A percentile compares a stretch with the other conserved stretches of the same genome.
These are phyloP conservation scores for Solanum gracilifrons DNA, from an alignment of 257 asterid genomes.

Conservation along the genomic window DNA sequence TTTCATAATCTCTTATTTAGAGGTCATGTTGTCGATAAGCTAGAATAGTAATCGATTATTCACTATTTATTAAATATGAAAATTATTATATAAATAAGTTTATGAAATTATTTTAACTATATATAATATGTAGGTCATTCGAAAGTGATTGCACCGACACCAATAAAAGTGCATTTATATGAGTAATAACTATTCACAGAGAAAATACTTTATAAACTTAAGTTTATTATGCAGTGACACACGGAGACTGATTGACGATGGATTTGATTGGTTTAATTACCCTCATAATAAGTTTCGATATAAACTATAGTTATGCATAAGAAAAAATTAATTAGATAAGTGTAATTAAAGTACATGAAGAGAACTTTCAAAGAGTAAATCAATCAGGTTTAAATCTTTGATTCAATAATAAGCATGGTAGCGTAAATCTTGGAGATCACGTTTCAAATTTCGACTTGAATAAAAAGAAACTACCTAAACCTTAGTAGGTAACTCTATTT, in stretches of 20 bases:
- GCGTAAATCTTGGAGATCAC: not conserved
- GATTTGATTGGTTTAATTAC: not conserved
- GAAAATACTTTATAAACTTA: not conserved
- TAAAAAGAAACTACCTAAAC: accelerated
- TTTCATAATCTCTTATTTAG: not conserved
- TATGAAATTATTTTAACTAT: not conserved
- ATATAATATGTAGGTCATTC: not conserved
- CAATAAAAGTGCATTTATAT: not conserved
- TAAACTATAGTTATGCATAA: not conserved
- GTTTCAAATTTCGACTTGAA: accelerated
- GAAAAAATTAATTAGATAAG: not conserved
- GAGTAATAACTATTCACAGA: not conserved
- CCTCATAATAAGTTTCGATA: not conserved
- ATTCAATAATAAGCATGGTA: not conserved
- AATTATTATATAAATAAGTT: not conserved
- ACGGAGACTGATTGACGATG: not conserved
- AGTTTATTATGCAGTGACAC: not conserved
- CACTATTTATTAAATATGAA: not conserved
- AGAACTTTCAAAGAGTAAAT: not conserved
- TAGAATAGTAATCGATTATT: not conserved
- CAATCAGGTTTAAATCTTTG: not conserved
- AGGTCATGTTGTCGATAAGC: accelerated
- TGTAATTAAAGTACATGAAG: not conserved
- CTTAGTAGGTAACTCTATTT: not conserved
- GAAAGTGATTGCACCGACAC: not conserved